phyloP scores from a whole-genome alignment of 441 rosid species.

The Codiaeum variegatum region DNA sequence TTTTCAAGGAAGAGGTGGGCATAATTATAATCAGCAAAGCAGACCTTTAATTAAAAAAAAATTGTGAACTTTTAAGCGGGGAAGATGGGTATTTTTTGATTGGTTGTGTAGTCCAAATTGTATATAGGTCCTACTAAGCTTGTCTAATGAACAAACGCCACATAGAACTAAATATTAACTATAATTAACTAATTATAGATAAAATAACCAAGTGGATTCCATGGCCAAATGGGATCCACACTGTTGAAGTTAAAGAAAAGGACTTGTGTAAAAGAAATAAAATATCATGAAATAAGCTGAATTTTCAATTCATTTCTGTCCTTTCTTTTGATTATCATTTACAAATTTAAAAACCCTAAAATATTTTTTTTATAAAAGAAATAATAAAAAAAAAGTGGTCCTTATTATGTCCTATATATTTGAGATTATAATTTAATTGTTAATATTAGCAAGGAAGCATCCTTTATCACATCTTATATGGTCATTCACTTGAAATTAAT shows the following conservation, averaged over 20 bases:
- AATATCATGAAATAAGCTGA: conserved; percentile 8
- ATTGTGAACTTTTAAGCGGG: not conserved
- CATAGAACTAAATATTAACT: not conserved
- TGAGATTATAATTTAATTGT: too few species aligned
- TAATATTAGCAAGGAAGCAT: not conserved
- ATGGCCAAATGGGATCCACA: conserved; percentile 26
- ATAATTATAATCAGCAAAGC: conserved; percentile 23
- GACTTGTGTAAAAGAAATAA: not conserved
- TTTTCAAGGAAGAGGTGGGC: not conserved
- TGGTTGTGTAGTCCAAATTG: conserved; percentile 23
- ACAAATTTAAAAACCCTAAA: not conserved
- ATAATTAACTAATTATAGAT: not conserved
- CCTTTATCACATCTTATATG: not conserved
- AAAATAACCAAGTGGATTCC: conserved; percentile 23
- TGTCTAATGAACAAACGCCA: conserved; percentile 30
- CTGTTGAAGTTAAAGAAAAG: conserved; percentile 2
- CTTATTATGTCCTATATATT: not conserved
- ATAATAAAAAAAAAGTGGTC: too few species aligned
- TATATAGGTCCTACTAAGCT: conserved; percentile 28
- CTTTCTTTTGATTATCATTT: not conserved
- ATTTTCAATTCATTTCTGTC: conserved; percentile 4
- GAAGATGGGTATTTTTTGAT: conserved; percentile 7
- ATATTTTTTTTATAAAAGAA: too few species aligned
- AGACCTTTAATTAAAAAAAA: conserved; percentile 3
- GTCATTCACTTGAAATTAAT: not conserved